Base-by-base conservation (phyloP, 2,329 filamentous ascomycete genomes). In the Monilinia aucupariae region DNA sequence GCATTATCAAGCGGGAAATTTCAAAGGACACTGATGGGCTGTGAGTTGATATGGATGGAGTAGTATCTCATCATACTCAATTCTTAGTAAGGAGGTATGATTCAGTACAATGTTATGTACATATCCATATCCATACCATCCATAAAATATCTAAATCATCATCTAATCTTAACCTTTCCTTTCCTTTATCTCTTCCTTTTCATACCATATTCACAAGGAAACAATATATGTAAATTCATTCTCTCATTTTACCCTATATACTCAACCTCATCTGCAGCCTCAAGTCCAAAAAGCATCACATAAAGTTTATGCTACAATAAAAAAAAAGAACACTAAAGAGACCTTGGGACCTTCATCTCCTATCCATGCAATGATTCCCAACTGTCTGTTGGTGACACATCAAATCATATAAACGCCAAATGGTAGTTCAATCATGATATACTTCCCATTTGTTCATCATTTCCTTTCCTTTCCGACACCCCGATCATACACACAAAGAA, bases 291-390 rank as follows among this genome's bases (percentile, higher is more conserved):
- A 7, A 47, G 17, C 2, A 34, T 10, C 15, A 58, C 34, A 13
- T 6, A 47, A 58, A 25, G 1, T 20, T 8, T 37, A 47, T 47
- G 20, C 30, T 22, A 22, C 27, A 47, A 17, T 47, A 34, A n/a
- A 58, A 34, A 34, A 58, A 58, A 58, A 58, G 54, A 47, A 4
- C n/a, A n/a, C n/a, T n/a, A n/a, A n/a, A n/a, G n/a, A n/a, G n/a
- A n/a, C n/a, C n/a, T n/a, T n/a, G n/a, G n/a, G n/a, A 47, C 34
- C 22, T 17, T 20, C 10, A n/a, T 43, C 37, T 22, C 30, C 17
- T 5, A 12, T 5, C 8, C 9, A 13, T 22, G 7, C 20, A 27
- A 20, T 13, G 12, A n/a, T 7, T 10, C 17, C 37, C 25, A 10
- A 41, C 43, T 43, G 6, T 43, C 25, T 30, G 17, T 17, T 25